Base-by-base conservation (phyloP, 1,284 basidiomycete genomes). In the Amylostereum areolatum region DNA sequence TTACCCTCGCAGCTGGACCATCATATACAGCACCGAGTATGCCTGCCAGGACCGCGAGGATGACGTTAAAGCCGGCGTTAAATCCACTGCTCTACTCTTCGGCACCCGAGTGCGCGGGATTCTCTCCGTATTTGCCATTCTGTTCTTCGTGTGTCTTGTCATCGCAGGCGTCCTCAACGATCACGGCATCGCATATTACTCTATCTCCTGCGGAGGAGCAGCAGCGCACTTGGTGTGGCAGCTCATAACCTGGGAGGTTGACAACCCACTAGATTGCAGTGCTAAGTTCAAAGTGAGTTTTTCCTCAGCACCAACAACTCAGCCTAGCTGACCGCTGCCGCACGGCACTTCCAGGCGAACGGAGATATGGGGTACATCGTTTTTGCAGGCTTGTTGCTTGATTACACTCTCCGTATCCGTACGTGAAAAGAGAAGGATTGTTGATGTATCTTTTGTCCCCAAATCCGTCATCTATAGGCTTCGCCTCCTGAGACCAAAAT, bases 21-120 rank as follows among this genome's bases (percentile, higher is more conserved):
- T 75, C 41, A 63, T 72, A 9, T 77, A 75, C 60, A 80, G 83
- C 57, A 81, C 79, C 0, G 78, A 81, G 46, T 83, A 82, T 55
- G 80, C 76, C 1, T 77, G 77, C 57, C 78, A 78, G 58, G 74
- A 83, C 58, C 73, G 72, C 54, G 61, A 62, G 2, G 81, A 82
- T 59, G 80, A 83, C 56, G 58, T 72, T 3, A 62, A 67, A 42
- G 76, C 72, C 2, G 78, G 79, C 9, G 72, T 84, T 50, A 77
- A 78, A 57, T 81, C 78, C 3, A 80, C 79, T 6, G 78, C 79
- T 0, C 57, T 83, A 18, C 64, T 81, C 12, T 80, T 83, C 55
- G 71, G 73, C 3, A 53, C 62, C 3, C 55, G 63, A 27, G 67
- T 77, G 4, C 68, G 69, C 24, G 65, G 66, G 2, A 69, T 79